A percentile compares a stretch with the other conserved stretches of the same genome.
Conservation (phyloP, 2,329 filamentous ascomycete genomes). For the Botryotinia calthae region DNA sequence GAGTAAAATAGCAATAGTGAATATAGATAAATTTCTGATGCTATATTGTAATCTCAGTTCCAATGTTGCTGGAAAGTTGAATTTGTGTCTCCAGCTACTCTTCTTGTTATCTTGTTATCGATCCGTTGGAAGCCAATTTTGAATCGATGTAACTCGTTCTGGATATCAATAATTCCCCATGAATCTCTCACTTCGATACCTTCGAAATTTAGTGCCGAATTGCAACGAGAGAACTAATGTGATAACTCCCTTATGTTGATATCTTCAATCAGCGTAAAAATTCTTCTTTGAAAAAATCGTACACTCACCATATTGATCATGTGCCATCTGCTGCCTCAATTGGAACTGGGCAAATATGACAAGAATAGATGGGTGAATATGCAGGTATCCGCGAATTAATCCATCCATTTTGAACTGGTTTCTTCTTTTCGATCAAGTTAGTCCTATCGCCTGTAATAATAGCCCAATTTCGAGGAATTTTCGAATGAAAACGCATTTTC, state of each 20-base stretch:
- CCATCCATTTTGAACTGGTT: rapidly evolving
- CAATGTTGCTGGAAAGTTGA: no score
- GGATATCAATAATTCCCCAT: not conserved
- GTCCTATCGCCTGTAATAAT: not conserved
- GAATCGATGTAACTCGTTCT: not conserved
- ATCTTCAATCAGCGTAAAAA: not conserved
- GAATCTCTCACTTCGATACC: not conserved
- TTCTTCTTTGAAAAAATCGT: not conserved
- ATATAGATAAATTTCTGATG: not conserved
- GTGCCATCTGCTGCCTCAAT: not conserved
- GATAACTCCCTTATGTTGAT: not conserved
- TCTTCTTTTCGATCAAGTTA: not conserved
- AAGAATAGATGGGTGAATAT: not conserved
- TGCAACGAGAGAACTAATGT: rapidly evolving
- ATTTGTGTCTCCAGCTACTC: not conserved
- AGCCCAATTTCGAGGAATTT: not conserved
- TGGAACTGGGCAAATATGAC: not conserved
- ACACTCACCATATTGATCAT: not conserved
- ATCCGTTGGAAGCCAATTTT: not conserved
- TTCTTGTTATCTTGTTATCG: not conserved
- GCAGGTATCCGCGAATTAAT: not conserved
- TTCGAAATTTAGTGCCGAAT: not conserved
- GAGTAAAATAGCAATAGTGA: not conserved
- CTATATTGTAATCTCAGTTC: not conserved
- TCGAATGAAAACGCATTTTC: not conserved